A percentile compares a stretch with the other conserved stretches of the same genome.
These are phyloP conservation scores for Boletus pseudopeckii DNA, from an alignment of 768 basidiomycete species.

Conservation along the genomic window DNA sequence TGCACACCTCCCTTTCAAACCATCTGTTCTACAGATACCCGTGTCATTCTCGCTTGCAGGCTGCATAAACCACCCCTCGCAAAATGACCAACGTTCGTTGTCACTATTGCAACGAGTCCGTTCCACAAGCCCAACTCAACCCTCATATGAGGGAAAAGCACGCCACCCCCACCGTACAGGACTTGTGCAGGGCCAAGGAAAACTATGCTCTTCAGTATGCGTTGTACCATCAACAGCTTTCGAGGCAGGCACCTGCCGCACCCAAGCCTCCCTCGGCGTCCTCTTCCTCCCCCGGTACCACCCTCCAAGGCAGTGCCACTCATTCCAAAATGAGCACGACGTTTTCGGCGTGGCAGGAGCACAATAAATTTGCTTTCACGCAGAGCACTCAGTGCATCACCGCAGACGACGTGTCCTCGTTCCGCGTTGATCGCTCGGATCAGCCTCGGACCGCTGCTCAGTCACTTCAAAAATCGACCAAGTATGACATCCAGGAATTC, in stretches of 20 bases:
- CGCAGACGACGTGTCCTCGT: constrained; percentile 21
- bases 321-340: constrained; percentile 6
- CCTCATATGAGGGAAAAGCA: constrained; percentile 14
- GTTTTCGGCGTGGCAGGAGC: constrained; percentile 23
- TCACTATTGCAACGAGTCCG: constrained; percentile 4
- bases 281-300: constrained; percentile 1
- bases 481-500: constrained; percentile 21
- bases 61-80: not conserved
- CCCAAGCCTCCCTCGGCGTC: not conserved
- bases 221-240: not conserved
- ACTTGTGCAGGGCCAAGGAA: constrained; percentile 5
- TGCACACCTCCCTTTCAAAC: not conserved
- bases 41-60: not conserved
- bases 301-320: not conserved
- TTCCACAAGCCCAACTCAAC: constrained; percentile 8
- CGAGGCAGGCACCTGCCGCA: not conserved
- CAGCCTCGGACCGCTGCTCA: constrained; percentile 19
- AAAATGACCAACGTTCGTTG: constrained; percentile 15
- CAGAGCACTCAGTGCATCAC: constrained; percentile 14
- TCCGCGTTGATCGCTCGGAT: constrained; percentile 25
- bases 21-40: not conserved
- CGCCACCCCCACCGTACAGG: constrained; percentile 4
- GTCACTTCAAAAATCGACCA: constrained; percentile 19
- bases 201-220: not conserved
- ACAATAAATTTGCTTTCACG: constrained; percentile 3